Evolutionary conservation across 768 basidiomycete species (phyloP).

Genomic region (Asterophora parasitica): DNA sequence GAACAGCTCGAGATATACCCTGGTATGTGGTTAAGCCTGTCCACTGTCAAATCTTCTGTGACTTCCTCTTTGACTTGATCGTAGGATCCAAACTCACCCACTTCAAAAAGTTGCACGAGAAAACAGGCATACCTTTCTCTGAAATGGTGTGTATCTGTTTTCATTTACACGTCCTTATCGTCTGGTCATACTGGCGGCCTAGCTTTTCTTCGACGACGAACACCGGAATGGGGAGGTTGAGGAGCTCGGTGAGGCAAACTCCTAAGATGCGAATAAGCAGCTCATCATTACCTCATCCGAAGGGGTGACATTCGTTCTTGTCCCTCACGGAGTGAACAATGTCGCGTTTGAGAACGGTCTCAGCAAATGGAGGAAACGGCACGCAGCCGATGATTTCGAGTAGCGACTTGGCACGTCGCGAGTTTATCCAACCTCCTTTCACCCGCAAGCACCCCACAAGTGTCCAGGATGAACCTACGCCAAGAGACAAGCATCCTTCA

Average conservation of each 20-base stretch:
- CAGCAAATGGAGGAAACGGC: constrained; percentile 57
- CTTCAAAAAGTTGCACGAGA: constrained; percentile 67
- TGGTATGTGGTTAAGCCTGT: constrained; percentile 37
- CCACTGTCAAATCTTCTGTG: too few species aligned
- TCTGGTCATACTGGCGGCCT: too few species aligned
- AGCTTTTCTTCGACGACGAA: constrained; percentile 77
- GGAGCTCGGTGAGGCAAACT: constrained; percentile 38
- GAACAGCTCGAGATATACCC: constrained; percentile 75
- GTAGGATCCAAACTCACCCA: constrained; percentile 77
- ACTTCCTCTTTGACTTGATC: too few species aligned
- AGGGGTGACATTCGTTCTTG: constrained; percentile 84
- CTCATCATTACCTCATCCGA: too few species aligned
- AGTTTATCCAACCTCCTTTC: background rate
- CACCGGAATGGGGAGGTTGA: constrained; percentile 58
- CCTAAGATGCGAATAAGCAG: too few species aligned
- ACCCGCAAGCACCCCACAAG: too few species aligned
- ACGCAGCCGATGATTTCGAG: constrained; percentile 17
- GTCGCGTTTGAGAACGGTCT: constrained; percentile 70
- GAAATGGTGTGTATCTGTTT: constrained; percentile 56
- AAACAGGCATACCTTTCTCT: constrained; percentile 71
- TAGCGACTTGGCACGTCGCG: background rate
- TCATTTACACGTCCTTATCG: too few species aligned
- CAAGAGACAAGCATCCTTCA: too few species aligned
- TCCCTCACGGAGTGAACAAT: constrained; percentile 54
- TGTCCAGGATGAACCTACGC: background rate